phyloP scores from a whole-genome alignment of 75 land plant genomes.

The Pinus albicaulis region DNA sequence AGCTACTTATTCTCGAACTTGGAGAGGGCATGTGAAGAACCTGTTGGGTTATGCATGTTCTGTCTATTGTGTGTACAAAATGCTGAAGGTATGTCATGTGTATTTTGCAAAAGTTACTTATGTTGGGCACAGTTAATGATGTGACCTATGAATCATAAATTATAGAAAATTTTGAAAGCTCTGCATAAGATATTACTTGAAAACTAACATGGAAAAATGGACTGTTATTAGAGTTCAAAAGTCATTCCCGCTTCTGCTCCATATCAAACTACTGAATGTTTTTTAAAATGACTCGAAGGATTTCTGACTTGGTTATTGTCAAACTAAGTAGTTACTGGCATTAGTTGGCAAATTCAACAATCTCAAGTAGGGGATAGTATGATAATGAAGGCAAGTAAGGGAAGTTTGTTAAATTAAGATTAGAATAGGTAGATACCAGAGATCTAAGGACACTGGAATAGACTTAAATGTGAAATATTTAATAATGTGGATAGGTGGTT shows the following conservation, averaged over 20 bases:
- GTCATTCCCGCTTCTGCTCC: neutral
- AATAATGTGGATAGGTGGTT: neutral
- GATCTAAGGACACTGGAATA: neutral
- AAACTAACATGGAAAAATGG: neutral
- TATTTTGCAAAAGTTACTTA: neutral
- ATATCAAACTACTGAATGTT: neutral
- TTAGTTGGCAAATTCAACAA: neutral
- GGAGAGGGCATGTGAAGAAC: slow-evolving; percentile 91
- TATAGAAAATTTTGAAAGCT: neutral
- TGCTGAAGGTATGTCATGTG: slow-evolving; percentile 61
- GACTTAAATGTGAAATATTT: neutral
- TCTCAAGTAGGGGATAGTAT: neutral
- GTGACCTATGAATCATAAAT: neutral
- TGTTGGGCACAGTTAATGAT: neutral
- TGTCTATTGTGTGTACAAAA: slow-evolving; percentile 88
- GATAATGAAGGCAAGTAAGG: neutral
- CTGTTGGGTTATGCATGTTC: slow-evolving; percentile 81
- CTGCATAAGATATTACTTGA: neutral
- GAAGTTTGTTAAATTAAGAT: neutral
- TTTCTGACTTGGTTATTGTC: neutral
- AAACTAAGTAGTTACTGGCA: neutral
- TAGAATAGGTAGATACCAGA: neutral
- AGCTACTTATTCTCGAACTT: slow-evolving; percentile 87
- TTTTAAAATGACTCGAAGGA: neutral
- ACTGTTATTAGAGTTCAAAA: neutral